These are phyloP conservation scores for Wickerhamomyces pijperi DNA, from an alignment of 805 yeast genomes.

Conservation along the genomic window DNA sequence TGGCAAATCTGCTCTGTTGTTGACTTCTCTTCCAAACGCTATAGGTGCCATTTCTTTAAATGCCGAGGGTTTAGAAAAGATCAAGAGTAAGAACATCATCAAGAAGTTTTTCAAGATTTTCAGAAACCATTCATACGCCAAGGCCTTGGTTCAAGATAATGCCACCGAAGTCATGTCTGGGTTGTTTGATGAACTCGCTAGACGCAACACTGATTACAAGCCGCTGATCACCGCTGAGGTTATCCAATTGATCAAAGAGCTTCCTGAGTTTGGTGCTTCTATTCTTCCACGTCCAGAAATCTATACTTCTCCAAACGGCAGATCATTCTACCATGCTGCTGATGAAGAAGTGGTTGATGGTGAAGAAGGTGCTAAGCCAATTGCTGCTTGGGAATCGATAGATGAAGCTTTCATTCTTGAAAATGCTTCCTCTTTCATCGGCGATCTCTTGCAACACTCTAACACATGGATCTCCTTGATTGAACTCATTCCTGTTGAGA, in stretches of 20 bases:
- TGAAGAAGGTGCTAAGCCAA: conserved; percentile 29
- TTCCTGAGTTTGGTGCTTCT: conserved; percentile 27
- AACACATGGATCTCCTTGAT: conserved; percentile 18
- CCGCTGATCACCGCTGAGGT: conserved; percentile 43
- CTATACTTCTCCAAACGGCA: conserved; percentile 28
- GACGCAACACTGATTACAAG: conserved; percentile 73
- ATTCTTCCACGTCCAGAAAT: conserved; percentile 31
- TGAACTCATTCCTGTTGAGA: conserved; percentile 26
- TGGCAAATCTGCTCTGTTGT: conserved; percentile 44
- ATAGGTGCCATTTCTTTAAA: conserved; percentile 79
- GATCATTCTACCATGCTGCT: conserved; percentile 27
- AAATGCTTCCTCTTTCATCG: conserved; percentile 33
- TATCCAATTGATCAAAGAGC: conserved; percentile 28
- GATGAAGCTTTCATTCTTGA: conserved; percentile 35
- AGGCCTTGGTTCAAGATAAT: conserved; percentile 41
- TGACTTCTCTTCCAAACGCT: conserved; percentile 57
- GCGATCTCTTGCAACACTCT: conserved; percentile 36
- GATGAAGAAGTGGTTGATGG: conserved; percentile 30
- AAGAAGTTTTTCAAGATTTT: conserved; percentile 39
- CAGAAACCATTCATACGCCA: conserved; percentile 35
- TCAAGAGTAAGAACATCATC: conserved; percentile 31
- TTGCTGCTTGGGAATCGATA: conserved; percentile 43
- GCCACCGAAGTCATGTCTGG: conserved; percentile 48
- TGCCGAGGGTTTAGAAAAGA: conserved; percentile 52
- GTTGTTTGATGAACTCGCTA: conserved; percentile 65